Evolutionary conservation across 202 grass and related monocot genomes (phyloP).

Genomic region (Musa balbisiana): DNA sequence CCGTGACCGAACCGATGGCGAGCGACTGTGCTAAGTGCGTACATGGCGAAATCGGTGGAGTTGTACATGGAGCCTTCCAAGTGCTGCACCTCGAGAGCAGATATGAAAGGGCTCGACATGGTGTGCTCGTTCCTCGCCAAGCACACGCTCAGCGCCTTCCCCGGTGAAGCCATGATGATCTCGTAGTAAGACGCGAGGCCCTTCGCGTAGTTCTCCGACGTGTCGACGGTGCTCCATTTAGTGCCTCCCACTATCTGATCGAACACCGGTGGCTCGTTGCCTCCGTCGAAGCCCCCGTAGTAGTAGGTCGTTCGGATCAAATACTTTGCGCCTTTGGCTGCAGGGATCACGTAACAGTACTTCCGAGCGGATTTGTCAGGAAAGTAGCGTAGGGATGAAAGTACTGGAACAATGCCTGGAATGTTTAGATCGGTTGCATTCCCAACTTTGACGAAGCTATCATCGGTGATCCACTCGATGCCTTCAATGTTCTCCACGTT

Average conservation of each 20-base stretch:
- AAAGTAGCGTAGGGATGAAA: constrained; percentile 65
- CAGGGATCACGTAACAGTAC: constrained; percentile 66
- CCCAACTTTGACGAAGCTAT: constrained; percentile 40
- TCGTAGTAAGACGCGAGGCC: constrained; percentile 71
- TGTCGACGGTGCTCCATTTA: constrained; percentile 71
- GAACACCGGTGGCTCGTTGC: constrained; percentile 45
- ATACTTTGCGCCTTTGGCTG: constrained; percentile 31
- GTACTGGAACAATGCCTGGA: constrained; percentile 22
- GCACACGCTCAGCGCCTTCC: constrained; percentile 57
- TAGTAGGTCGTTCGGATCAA: constrained; percentile 69
- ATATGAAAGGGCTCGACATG: constrained; percentile 67
- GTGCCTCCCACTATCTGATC: constrained; percentile 73
- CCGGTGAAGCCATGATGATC: constrained; percentile 36
- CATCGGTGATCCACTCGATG: constrained; percentile 54
- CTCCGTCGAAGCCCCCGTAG: constrained; percentile 78
- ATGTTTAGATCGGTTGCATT: constrained; percentile 13
- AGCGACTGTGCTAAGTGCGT: constrained; percentile 61
- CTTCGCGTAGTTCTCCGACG: constrained; percentile 32
- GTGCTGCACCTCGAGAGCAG: constrained; percentile 62
- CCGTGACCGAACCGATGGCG: constrained; percentile 61
- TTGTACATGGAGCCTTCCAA: constrained; percentile 57
- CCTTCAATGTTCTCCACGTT: constrained; percentile 18
- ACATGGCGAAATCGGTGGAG: constrained; percentile 46
- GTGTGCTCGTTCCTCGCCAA: constrained; percentile 51
- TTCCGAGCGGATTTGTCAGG: constrained; percentile 45